Percentiles rank a stretch among this genome's conserved stretches.
Evolutionary conservation across 345 rosid species (phyloP).

Genomic region (Melaleuca alternifolia): DNA sequence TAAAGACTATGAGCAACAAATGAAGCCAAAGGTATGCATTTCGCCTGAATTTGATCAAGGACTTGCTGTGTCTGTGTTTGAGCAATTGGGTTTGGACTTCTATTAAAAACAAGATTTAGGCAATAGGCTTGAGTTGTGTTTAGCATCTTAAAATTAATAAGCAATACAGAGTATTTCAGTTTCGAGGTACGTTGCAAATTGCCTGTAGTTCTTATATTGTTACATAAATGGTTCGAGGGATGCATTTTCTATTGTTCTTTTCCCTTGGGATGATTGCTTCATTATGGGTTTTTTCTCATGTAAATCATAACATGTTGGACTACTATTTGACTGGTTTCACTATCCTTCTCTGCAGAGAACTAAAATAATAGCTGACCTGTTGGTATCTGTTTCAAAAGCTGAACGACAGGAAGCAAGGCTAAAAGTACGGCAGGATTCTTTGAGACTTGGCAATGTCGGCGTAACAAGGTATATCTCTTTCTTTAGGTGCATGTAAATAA

Average conservation of each 20-base stretch:
- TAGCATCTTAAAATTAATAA: not conserved
- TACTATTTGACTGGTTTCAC: not conserved
- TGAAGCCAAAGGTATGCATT: conserved; percentile 68
- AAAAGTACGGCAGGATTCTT: conserved; percentile 91
- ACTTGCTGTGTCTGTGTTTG: not conserved
- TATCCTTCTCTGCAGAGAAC: conserved; percentile 53
- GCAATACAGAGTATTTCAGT: not conserved
- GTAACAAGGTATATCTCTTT: conserved; percentile 59
- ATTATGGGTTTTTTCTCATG: not conserved
- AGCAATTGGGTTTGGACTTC: not conserved
- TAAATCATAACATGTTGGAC: not conserved
- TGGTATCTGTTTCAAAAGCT: conserved; percentile 92
- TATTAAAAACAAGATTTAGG: not conserved
- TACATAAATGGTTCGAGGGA: not conserved
- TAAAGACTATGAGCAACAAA: conserved; percentile 75
- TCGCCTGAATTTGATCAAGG: not conserved
- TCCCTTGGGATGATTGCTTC: not conserved
- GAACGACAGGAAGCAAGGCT: conserved; percentile 97
- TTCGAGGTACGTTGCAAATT: not conserved
- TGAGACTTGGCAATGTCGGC: conserved; percentile 96
- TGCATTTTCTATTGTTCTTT: not conserved
- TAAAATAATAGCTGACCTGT: conserved; percentile 82
- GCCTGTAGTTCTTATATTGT: not conserved
- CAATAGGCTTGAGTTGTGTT: not conserved
- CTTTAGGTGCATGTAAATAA: not conserved